Base-by-base conservation (phyloP, 2,329 filamentous ascomycete genomes). In the Penicillium nordicum region DNA sequence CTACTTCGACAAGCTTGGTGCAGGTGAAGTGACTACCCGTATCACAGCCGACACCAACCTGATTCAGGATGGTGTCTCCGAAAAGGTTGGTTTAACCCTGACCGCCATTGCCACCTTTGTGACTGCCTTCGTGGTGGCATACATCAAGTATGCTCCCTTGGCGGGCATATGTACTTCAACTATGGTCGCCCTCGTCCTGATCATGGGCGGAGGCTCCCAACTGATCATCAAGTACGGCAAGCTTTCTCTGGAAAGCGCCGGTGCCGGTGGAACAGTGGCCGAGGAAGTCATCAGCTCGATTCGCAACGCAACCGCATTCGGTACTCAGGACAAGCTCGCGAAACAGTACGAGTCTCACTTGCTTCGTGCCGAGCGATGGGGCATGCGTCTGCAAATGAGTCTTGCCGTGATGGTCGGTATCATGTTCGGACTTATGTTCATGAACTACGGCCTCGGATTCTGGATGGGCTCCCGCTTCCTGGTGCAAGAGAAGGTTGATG, bases 261-360 rank as follows among this genome's bases (percentile, higher is more conserved):
- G 90, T 27, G 80, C 86, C 47, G 93, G 92, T 61, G 93, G 92
- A 55, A 92, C 88, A 2, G 83, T 97, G 12, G 93, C 91, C 4
- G 94, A 97, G 69, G 94, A 99, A 75, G 93, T 97, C 52, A 84
- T 99, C 67, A 92, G 90, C 72, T 97, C 92, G 1, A 88, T 97
- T 64, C 87, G 94, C 61, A 97, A 96, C 69, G 89, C 93, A 7
- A 86, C 90, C 8, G 94, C 94, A 30, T 99, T 97, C 68, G 91
- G 91, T 42, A 97, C 92, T 0, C 92, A 97, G 73, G 89, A 93
- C 54, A 92, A 93, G 61, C 82, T 97, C n/a, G 90, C 93, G 11
- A 82, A 82, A 60, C 88, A 93, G 72, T 97, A 97, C 70, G 89
- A 96, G 65, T 72, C 69, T 2, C 89, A 96, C 71, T 79, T 97